These are phyloP conservation scores for Paradendryphiella salina DNA, from an alignment of 2,329 filamentous ascomycete species.

Conservation along the genomic window DNA sequence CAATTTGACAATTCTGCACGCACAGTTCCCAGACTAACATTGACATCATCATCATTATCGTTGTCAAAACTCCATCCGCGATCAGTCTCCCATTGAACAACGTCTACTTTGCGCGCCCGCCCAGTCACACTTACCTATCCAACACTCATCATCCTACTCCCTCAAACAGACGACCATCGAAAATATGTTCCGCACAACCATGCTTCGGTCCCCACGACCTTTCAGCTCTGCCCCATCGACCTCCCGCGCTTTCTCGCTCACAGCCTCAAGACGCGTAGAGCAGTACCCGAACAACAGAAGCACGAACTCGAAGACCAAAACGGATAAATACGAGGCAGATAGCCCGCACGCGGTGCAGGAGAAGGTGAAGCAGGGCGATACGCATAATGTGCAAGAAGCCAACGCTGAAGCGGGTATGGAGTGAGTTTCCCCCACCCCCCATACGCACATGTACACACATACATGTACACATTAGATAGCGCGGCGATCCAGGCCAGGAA, in stretches of 20 bases:
- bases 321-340: constrained; percentile 31
- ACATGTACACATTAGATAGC: too few species aligned
- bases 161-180: not conserved
- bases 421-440: constrained; percentile 26
- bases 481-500: too few species aligned
- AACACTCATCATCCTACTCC: not conserved
- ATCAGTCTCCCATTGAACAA: not conserved
- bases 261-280: constrained; percentile 12
- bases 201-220: constrained; percentile 12
- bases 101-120: too few species aligned
- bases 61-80: not conserved
- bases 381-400: constrained; percentile 41
- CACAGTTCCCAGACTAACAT: not conserved
- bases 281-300: constrained; percentile 23
- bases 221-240: constrained; percentile 1
- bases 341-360: constrained; percentile 29
- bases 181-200: constrained; percentile 20
- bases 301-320: constrained; percentile 31
- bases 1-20: not conserved
- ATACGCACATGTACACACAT: too few species aligned
- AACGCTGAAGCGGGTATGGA: constrained; percentile 37
- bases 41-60: not conserved
- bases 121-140: not conserved
- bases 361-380: constrained; percentile 40
- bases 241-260: constrained; percentile 24